Base-by-base conservation (phyloP, 768 basidiomycete genomes). In the Lactifluus echinatus region DNA sequence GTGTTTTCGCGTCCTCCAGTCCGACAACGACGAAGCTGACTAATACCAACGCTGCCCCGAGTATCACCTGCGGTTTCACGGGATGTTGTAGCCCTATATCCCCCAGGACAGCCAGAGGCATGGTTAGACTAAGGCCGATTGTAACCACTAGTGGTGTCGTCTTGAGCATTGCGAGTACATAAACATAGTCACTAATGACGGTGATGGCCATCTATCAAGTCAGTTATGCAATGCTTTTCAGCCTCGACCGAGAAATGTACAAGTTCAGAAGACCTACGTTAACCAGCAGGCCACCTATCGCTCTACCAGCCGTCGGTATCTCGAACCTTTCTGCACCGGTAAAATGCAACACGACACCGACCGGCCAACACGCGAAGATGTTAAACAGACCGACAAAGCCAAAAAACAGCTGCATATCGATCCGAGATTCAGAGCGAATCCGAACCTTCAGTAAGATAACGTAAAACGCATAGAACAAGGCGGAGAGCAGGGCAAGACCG, bases 61-160 rank as follows among this genome's bases (percentile, higher is more conserved):
- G 28, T 28, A 91, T 70, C 17, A 89, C 85, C 66, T 85, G 77
- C 8, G 69, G 65, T 21, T 78, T 72, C 21, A 82, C 75, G 29
- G 84, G 75, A 39, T 76, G 80, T 21, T 80, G 75, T 2, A 90
- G 74, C 55, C 85, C 67, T 57, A 82, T 73, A 65, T 96, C 93
- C 14, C 93, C 93, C 8, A 87, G 50, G 48, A 97, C 83, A 6
- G 96, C 92, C 50, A 94, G 75, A 4, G 93, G 95, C 68, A 97
- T 96, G 1, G 96, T 96, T 14, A 98, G 78, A 55, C 88, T 91
- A 8, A 98, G 77, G 26, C 95, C 95, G 53, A 97, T 76, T 0
- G 95, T 98, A 17, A 89, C 94, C 19, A 96, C 90, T 12, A 94
- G 74, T 0, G 94, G 94, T 1, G 93, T 93, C 7, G 95, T 99